Conservation (phyloP, 1,139 yeast species). For the Kodamaea alishanica region DNA sequence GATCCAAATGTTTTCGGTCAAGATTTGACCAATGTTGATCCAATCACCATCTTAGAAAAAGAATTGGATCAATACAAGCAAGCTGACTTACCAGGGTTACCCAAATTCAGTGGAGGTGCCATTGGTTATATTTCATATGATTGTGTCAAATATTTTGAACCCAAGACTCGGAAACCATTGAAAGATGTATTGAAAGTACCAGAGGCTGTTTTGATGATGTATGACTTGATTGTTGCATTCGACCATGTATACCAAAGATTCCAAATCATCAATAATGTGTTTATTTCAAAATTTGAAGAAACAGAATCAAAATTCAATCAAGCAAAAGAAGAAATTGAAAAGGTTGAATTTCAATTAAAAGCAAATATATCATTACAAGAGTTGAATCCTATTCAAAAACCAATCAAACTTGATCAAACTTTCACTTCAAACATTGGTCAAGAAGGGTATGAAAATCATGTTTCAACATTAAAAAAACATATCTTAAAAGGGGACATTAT, state of each 20-base stretch:
- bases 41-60: slow-evolving; percentile 66
- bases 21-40: slow-evolving; percentile 56
- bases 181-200: slow-evolving; percentile 82
- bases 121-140: slow-evolving; percentile 94
- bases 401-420: slow-evolving; percentile 59
- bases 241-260: slow-evolving; percentile 93
- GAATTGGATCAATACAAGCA: slow-evolving; percentile 65
- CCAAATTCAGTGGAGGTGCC: slow-evolving; percentile 91
- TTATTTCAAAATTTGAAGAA: slow-evolving; percentile 37
- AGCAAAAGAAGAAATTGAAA: slow-evolving; percentile 56
- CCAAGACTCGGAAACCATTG: slow-evolving; percentile 69
- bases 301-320: slow-evolving; percentile 48
- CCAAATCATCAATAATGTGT: slow-evolving; percentile 81
- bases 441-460: slow-evolving; percentile 86
- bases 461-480: slow-evolving; percentile 67
- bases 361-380: slow-evolving; percentile 32
- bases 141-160: slow-evolving; percentile 94
- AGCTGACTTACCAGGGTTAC: slow-evolving; percentile 76
- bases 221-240: slow-evolving; percentile 83
- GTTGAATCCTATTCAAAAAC: slow-evolving; percentile 56
- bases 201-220: slow-evolving; percentile 87
- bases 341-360: slow-evolving; percentile 51
- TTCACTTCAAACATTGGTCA: slow-evolving; percentile 89
- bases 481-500: slow-evolving; percentile 88
- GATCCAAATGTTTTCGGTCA: slow-evolving; percentile 30